phyloP scores from a whole-genome alignment of 2,329 filamentous ascomycete genomes.

The Aspergillus candidus region DNA sequence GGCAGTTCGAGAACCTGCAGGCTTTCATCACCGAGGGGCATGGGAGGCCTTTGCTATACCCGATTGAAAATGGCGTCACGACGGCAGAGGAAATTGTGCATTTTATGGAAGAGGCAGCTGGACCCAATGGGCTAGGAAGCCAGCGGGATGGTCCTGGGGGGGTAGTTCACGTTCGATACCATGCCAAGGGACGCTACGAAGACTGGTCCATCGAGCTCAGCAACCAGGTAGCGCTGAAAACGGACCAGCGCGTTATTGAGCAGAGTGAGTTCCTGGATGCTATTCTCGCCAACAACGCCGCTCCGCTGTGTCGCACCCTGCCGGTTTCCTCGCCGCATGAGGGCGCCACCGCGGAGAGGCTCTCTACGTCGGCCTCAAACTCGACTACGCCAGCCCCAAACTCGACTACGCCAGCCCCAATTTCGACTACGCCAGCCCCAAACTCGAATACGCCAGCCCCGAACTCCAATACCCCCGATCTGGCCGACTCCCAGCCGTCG shows the following conservation, averaged over 20 bases:
- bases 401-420: not conserved
- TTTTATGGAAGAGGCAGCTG: slow-evolving; percentile 68
- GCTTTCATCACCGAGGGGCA: slow-evolving; percentile 70
- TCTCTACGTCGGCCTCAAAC: not conserved
- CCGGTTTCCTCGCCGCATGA: slow-evolving; percentile 39
- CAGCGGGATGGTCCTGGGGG: slow-evolving; percentile 59
- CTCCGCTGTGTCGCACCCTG: slow-evolving; percentile 62
- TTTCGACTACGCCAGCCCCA: not conserved
- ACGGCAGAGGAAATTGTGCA: slow-evolving; percentile 68
- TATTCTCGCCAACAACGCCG: slow-evolving; percentile 74
- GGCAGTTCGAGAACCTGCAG: slow-evolving; percentile 69
- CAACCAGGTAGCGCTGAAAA: slow-evolving; percentile 60
- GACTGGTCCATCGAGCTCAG: slow-evolving; percentile 67
- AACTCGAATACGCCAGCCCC: not conserved
- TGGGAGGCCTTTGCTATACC: slow-evolving; percentile 70
- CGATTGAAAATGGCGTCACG: slow-evolving; percentile 58
- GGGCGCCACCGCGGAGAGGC: slow-evolving; percentile 1
- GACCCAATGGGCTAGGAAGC: slow-evolving; percentile 63
- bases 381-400: not conserved
- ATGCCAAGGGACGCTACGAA: slow-evolving; percentile 52
- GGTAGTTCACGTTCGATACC: slow-evolving; percentile 71
- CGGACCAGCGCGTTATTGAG: slow-evolving; percentile 77
- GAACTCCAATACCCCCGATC: slow-evolving; percentile 3
- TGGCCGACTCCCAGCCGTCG: slow-evolving; percentile 10
- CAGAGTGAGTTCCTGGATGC: slow-evolving; percentile 90